These are phyloP conservation scores for Dothideomycetidae sp. DNA, from an alignment of 2,329 filamentous ascomycete genomes.

Conservation along the genomic window DNA sequence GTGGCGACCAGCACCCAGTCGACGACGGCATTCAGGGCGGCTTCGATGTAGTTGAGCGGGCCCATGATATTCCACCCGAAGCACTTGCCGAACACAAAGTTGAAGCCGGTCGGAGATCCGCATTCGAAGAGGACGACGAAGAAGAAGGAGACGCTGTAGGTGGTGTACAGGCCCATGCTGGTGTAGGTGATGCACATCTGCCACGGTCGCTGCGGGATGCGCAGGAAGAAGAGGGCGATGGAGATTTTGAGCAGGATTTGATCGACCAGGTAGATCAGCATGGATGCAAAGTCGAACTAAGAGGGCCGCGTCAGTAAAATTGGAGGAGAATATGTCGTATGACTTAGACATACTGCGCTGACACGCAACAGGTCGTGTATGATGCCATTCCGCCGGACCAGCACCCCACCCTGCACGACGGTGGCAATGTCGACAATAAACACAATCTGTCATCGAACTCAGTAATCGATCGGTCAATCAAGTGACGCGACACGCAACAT, in stretches of 20 bases:
- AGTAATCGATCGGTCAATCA: not conserved
- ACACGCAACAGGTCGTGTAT: not conserved
- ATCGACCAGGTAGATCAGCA: slow-evolving; percentile 9
- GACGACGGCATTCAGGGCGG: slow-evolving; percentile 7
- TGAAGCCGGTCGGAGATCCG: slow-evolving; percentile 4
- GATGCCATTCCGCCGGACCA: slow-evolving; percentile 7
- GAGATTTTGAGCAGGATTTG: slow-evolving; percentile 12
- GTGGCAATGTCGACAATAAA: slow-evolving; percentile 9
- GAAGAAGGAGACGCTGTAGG: slow-evolving; percentile 9
- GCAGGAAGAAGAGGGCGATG: slow-evolving; percentile 12
- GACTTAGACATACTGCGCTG: slow-evolving; percentile 1
- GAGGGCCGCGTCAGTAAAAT: not conserved
- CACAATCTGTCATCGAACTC: slow-evolving; percentile 4
- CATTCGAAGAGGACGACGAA: slow-evolving; percentile 11
- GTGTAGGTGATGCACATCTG: slow-evolving; percentile 9
- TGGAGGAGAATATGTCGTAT: not conserved
- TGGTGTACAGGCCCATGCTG: slow-evolving; percentile 6
- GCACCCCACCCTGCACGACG: slow-evolving; percentile 7
- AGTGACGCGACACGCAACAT: not conserved
- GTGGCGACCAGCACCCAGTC: slow-evolving; percentile 10
- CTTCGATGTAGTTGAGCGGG: slow-evolving; percentile 10
- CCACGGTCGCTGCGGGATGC: slow-evolving; percentile 10
- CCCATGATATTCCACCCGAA: slow-evolving; percentile 9
- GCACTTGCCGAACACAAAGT: slow-evolving; percentile 9
- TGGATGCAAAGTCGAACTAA: slow-evolving; percentile 7